Base-by-base conservation (phyloP, 129 eudicot genomes). In the Flaveria robusta region DNA sequence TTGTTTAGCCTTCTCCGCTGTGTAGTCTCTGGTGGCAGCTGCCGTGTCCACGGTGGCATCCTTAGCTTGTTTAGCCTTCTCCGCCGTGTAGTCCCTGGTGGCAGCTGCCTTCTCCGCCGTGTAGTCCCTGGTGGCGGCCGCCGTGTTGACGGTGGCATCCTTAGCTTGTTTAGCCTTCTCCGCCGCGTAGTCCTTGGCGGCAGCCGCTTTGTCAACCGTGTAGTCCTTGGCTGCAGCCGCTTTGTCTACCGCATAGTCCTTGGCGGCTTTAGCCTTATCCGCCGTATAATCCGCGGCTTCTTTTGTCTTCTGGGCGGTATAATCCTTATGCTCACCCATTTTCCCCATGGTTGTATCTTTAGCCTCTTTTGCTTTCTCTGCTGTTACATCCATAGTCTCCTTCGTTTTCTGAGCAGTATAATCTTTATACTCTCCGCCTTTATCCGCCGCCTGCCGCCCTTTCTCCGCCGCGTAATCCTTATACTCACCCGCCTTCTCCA, bases 61-160 rank as follows among this genome's bases (percentile, higher is more conserved):
- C 15, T 84, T 79, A 0, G 72, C 72, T 0, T 39, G 13, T 0
- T 0, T 7, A 7, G 84, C 78, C 52, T 41, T 77, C 0, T 72
- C 77, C 0, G 18, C n/a, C n/a, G n/a, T n/a, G n/a, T n/a, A n/a
- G n/a, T n/a, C n/a, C n/a, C n/a, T n/a, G n/a, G n/a, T n/a, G n/a
- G n/a, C n/a, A n/a, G n/a, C n/a, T n/a, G n/a, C n/a, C n/a, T n/a
- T n/a, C n/a, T n/a, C n/a, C n/a, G n/a, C 77, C 0, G 85, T 42
- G 26, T 71, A 79, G 15, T 88, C 88, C 67, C 86, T 86, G 3
- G 9, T 49, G 0, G 83, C 87, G 4, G 2, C 81, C 0, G 87
- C 78, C 1, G 68, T 86, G 18, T 65, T 75, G 29, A 80, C 13
- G 0, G 96, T 80, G 1, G 72, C 9, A 18, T 90, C 90, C 16